Conservation (phyloP, 2,329 filamentous ascomycete genomes). For the Neofusicoccum umdonicola region DNA sequence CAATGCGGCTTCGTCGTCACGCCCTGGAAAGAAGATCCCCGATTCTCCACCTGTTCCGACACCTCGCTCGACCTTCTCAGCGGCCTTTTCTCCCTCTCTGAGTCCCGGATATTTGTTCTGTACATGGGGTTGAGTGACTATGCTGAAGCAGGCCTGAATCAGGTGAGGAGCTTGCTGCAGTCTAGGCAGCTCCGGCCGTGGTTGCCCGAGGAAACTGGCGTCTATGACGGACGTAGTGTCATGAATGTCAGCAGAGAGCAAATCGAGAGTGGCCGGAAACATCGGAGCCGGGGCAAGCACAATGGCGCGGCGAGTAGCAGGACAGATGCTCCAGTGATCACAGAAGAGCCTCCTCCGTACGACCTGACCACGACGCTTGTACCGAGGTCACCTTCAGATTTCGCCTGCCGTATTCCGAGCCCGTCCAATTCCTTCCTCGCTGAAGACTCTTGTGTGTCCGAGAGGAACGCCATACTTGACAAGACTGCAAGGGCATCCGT, state of each 20-base stretch:
- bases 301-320: neutral
- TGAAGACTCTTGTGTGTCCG: neutral
- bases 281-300: neutral
- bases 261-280: neutral
- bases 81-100: constrained; percentile 2
- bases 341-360: neutral
- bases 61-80: constrained; percentile 2
- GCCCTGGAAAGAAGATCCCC: neutral
- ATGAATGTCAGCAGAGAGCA: neutral
- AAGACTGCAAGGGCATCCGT: neutral
- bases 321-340: neutral
- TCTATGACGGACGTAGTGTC: neutral
- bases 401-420: neutral
- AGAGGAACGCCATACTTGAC: neutral
- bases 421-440: neutral
- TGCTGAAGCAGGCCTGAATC: neutral
- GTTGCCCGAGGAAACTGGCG: neutral
- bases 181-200: neutral
- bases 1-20: neutral
- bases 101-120: neutral
- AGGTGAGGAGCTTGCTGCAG: neutral
- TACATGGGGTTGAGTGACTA: constrained; percentile 3
- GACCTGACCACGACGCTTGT: neutral
- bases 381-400: neutral
- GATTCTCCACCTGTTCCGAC: neutral